Conservation (phyloP, 352 stramenopile genomes). For the Pythium aphanidermatum region DNA sequence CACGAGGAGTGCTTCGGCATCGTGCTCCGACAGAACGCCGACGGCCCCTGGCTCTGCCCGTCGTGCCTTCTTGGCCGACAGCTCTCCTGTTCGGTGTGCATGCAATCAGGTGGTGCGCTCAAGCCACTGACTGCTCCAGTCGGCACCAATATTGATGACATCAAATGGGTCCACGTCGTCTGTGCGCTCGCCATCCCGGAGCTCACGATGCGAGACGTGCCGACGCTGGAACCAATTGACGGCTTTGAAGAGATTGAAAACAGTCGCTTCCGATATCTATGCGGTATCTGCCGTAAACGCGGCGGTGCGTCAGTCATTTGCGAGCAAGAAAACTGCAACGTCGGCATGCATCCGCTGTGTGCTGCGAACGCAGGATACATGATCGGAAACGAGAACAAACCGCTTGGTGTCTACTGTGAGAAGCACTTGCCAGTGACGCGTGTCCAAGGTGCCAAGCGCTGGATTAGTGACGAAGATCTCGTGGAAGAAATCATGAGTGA, state of each 20-base stretch:
- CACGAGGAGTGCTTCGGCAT: constrained; percentile 84
- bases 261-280: constrained; percentile 74
- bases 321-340: constrained; percentile 72
- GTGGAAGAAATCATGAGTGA: constrained; percentile 83
- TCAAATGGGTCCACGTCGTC: constrained; percentile 81
- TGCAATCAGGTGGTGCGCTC: constrained; percentile 68
- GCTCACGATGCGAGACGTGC: constrained; percentile 75
- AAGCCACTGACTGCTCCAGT: constrained; percentile 44
- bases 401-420: constrained; percentile 73
- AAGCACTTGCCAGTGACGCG: constrained; percentile 69
- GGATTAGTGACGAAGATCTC: constrained; percentile 79
- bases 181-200: constrained; percentile 84
- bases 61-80: constrained; percentile 69
- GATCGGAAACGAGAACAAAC: constrained; percentile 66
- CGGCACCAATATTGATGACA: constrained; percentile 25
- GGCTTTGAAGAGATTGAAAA: constrained; percentile 84
- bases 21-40: constrained; percentile 38
- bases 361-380: constrained; percentile 72
- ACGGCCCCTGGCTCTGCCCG: constrained; percentile 69
- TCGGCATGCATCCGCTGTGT: constrained; percentile 72
- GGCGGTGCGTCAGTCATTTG: constrained; percentile 76
- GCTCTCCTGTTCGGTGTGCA: constrained; percentile 69
- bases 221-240: constrained; percentile 75
- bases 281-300: constrained; percentile 71
- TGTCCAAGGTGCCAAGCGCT: constrained; percentile 70